Evolutionary conservation across 495 filamentous ascomycete species (phyloP).

Genomic region (Bacidia rubella): DNA sequence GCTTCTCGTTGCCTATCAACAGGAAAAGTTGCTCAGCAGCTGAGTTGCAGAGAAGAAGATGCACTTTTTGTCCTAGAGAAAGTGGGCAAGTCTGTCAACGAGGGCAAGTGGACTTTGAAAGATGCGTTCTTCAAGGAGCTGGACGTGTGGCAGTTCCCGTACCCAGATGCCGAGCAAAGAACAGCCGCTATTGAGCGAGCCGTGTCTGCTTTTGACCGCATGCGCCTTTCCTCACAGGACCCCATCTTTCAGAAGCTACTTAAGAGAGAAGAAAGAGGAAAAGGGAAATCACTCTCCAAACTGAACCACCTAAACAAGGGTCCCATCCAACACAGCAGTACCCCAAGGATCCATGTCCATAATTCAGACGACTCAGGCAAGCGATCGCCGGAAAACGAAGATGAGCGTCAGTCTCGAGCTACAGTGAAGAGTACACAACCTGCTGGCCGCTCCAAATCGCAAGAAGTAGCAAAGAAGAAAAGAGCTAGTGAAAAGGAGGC

Average conservation of each 20-base stretch:
- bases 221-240: constrained; percentile 57
- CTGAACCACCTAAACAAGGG: constrained; percentile 48
- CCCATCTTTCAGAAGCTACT: constrained; percentile 71
- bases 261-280: constrained; percentile 58
- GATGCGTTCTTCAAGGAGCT: constrained; percentile 70
- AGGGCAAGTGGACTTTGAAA: constrained; percentile 51
- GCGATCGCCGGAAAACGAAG: constrained; percentile 38
- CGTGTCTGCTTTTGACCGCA: constrained; percentile 66
- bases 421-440: constrained; percentile 34
- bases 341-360: constrained; percentile 45
- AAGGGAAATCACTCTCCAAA: constrained; percentile 67
- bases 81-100: constrained; percentile 41
- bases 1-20: constrained; percentile 47
- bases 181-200: constrained; percentile 74
- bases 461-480: constrained; percentile 40
- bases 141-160: constrained; percentile 67
- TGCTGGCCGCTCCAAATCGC: constrained; percentile 41
- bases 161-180: constrained; percentile 44
- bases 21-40: constrained; percentile 42
- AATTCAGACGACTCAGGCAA: constrained; percentile 36
- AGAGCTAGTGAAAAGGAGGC: constrained; percentile 47
- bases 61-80: constrained; percentile 43
- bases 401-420: constrained; percentile 33
- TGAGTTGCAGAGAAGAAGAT: constrained; percentile 40
- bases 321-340: constrained; percentile 35